Base-by-base conservation (phyloP, 225 moss, liverwort and hornwort species). In the Bryoerythrophyllum caledonicum region DNA sequence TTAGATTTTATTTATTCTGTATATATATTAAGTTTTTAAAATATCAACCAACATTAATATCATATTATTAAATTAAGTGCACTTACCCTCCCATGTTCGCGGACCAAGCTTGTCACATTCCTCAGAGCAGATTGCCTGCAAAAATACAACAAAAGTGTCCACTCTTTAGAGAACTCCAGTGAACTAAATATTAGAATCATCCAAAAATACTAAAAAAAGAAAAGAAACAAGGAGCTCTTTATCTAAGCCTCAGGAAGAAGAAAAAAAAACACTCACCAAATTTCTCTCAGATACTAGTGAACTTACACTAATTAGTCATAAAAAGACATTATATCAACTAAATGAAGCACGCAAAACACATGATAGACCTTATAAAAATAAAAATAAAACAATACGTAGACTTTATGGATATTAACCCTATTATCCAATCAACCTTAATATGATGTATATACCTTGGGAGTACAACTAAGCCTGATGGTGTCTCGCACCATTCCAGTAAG, bases 401-500 rank as follows among this genome's bases (percentile, higher is more conserved):
- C 44, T 44, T 44, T 14, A 12, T 44, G 14, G 14, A 19, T 3
- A 44, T 2, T 44, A 44, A 44, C 14, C 14, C 44, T 15, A 60
- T 53, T 17, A 27, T 35, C 43, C 51, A 2, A 34, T 65, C 24
- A 71, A 26, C 24, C 3, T 6, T 10, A 34, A 41, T 34, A 71
- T 14, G 65, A 46, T 59, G 44, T 53, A 0, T n/a, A 61, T 59
- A 89, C 86, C 86, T 89, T 89, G 51, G 78, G 16, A 38, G 70
- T 57, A 44, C 78, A 78, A 70, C 78, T 79, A 19, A 89, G 80
- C 24, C 67, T 80, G 70, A 89, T 84, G 70, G 89, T 89, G 69
- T 89, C 89, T 55, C 84, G 89, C 64, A 89, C 86, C 83, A 87
- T 90, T 58, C 71, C 78, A 63, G 89, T 87, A 2, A 90, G 78